Conservation (phyloP, 495 filamentous ascomycete species). For the Xylaria scruposa region DNA sequence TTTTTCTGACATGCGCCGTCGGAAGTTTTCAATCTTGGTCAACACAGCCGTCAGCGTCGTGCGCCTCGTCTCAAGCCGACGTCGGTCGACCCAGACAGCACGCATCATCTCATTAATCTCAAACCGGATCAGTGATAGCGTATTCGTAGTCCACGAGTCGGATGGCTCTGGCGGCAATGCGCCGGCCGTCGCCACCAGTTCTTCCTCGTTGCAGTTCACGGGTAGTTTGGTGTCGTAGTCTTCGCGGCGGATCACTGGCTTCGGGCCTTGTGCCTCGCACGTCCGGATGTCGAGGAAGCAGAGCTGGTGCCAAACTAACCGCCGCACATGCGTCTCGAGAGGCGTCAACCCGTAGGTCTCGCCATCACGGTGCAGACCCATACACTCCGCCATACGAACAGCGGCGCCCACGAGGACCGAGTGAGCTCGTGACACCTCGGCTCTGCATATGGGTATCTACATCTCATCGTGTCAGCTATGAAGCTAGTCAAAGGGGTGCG, state of each 20-base stretch:
- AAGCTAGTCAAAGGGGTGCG: neutral
- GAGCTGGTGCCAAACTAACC: constrained; percentile 78
- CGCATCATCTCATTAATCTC: constrained; percentile 78
- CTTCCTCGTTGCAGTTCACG: constrained; percentile 69
- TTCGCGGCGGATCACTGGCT: constrained; percentile 68
- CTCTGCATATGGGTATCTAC: constrained; percentile 72
- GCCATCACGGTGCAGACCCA: constrained; percentile 79
- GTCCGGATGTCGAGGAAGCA: constrained; percentile 78
- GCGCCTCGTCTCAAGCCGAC: constrained; percentile 64
- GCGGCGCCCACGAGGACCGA: constrained; percentile 72
- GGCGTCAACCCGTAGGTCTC: constrained; percentile 65
- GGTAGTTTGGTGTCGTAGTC: constrained; percentile 74
- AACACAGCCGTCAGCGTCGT: constrained; percentile 63
- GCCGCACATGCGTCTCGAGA: constrained; percentile 73
- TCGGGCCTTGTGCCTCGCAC: constrained; percentile 77
- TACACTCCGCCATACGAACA: constrained; percentile 75
- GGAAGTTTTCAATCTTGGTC: constrained; percentile 67
- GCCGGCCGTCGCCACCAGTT: constrained; percentile 52
- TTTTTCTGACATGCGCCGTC: constrained; percentile 61
- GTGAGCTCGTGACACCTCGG: constrained; percentile 72
- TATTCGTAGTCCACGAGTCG: constrained; percentile 70
- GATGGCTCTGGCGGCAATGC: constrained; percentile 48
- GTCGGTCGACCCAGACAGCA: constrained; percentile 66
- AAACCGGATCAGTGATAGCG: constrained; percentile 69
- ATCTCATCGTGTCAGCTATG: constrained; percentile 26